Base-by-base conservation (phyloP, 2,329 filamentous ascomycete genomes). In the Herpotrichia juniperi region DNA sequence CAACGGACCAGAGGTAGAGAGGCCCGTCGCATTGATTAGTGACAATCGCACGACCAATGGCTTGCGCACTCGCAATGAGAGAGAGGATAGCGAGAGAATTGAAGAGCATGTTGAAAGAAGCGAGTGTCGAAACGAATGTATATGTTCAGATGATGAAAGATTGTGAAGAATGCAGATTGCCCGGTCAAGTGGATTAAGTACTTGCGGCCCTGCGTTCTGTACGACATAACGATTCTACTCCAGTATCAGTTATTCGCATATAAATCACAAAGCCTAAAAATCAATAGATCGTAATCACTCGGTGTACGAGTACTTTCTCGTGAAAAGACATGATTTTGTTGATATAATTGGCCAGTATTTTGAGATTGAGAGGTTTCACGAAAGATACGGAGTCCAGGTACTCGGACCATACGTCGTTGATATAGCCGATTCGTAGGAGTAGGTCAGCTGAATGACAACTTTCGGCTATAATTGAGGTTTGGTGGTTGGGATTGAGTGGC, bases 1-100 rank as follows among this genome's bases (percentile, higher is more conserved):
- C 63, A n/a, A 69, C 61, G 14, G 64, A 68, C 64, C 64, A 69
- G 31, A 71, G 61, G 42, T 67, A 69, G 24, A 70, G 46, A 1
- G 64, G 61, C 0, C 32, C 46, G 26, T 64, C 58, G 50, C 68
- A 71, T 55, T 69, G 65, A 32, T 70, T 70, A 2, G 62, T 67
- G 16, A 71, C 59, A 39, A 68, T 70, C 2, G 66, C 68, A 44
- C 62, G 63, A 14, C 66, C 66, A n/a, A 62, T 22, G 4, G 62
- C 64, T n/a, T 58, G 50, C 1, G 56, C 58, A 6, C 50, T 28
- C 9, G 55, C 16, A 11, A 52, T 31, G 14, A 63, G 26, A 1
- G 42, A 34, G 16, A 60, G 40, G 14, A 60, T n/a, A 37, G 51
- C 32, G 49, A 63, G 26, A 24, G 59, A 45, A 25, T 44, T 57